These are phyloP conservation scores for Phytophthora pinifolia DNA, from an alignment of 352 stramenopile genomes.

Conservation along the genomic window DNA sequence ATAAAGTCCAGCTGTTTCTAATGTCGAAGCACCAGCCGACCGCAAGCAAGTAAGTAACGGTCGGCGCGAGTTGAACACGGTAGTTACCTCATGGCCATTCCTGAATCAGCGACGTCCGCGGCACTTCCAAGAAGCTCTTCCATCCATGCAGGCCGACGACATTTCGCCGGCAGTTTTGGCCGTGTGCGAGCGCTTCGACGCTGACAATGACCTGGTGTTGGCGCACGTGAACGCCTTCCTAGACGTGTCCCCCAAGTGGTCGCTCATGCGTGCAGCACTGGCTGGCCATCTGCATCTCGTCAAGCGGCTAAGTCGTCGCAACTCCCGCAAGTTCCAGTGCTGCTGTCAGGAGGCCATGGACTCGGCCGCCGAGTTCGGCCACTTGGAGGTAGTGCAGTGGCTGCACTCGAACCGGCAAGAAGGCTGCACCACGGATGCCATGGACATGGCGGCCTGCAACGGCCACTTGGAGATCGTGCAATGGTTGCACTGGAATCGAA, in stretches of 20 bases:
- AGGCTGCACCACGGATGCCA: constrained; percentile 66
- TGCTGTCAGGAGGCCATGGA: constrained; percentile 67
- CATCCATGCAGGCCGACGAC: constrained; percentile 1
- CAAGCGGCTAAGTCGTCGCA: constrained; percentile 40
- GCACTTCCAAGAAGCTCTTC: background rate
- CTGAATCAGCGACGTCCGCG: constrained; percentile 9
- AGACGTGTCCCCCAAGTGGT: constrained; percentile 53
- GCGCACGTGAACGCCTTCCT: constrained; percentile 52
- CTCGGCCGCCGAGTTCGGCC: constrained; percentile 60
- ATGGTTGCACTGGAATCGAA: constrained; percentile 61
- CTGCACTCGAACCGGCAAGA: constrained; percentile 46
- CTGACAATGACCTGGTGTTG: constrained; percentile 51
- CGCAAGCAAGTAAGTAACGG: constrained; percentile 21
- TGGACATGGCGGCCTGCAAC: constrained; percentile 64
- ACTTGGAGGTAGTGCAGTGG: constrained; percentile 59
- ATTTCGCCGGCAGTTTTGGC: constrained; percentile 53
- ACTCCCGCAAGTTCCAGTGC: constrained; percentile 40
- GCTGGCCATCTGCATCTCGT: constrained; percentile 51
- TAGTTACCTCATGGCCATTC: constrained; percentile 9
- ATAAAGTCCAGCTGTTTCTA: no score
- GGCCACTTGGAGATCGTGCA: constrained; percentile 54
- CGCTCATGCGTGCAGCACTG: constrained; percentile 52
- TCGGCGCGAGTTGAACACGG: constrained; percentile 1
- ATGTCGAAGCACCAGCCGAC: no score
- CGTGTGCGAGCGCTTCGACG: constrained; percentile 47